Evolutionary conservation across 176 grass and related monocot species (phyloP).

Genomic region (Avena atlantica): DNA sequence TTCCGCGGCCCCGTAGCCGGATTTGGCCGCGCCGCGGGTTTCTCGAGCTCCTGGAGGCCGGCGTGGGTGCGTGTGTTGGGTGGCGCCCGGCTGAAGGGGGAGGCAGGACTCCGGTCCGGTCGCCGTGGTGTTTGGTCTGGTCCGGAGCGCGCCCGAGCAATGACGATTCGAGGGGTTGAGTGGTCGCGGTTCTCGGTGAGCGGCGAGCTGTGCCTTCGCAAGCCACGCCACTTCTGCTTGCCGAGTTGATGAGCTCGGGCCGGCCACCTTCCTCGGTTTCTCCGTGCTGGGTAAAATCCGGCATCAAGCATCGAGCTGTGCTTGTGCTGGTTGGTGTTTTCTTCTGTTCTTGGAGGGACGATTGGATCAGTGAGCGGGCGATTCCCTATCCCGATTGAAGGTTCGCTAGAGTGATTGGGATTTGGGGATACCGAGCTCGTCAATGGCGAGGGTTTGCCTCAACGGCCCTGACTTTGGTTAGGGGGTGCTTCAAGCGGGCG

Average conservation of each 20-base stretch:
- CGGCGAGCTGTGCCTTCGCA: background rate
- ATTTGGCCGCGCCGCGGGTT: background rate
- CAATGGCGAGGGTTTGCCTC: conserved; percentile 45
- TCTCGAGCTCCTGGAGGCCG: background rate
- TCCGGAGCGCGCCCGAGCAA: background rate
- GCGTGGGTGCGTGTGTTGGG: background rate
- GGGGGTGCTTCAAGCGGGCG: background rate
- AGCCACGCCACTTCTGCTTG: background rate
- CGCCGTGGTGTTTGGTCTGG: background rate
- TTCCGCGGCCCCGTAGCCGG: conserved; percentile 7
- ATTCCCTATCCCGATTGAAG: background rate
- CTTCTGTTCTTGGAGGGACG: conserved; percentile 3
- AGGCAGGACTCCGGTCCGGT: background rate
- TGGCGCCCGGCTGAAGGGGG: background rate
- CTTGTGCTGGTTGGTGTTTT: conserved; percentile 4
- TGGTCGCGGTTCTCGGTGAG: conserved; percentile 21
- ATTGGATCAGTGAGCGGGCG: conserved; percentile 25
- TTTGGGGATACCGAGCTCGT: conserved; percentile 33
- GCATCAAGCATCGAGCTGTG: conserved; percentile 3
- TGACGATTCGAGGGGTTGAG: conserved; percentile 33
- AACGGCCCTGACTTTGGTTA: conserved; percentile 68
- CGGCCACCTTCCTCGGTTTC: conserved; percentile 46
- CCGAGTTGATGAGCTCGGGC: conserved; percentile 45
- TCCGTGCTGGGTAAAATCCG: conserved; percentile 24
- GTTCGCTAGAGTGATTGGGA: background rate